Evolutionary conservation across 495 filamentous ascomycete genomes (phyloP).

Genomic region (Symbiotaphrina buchneri): DNA sequence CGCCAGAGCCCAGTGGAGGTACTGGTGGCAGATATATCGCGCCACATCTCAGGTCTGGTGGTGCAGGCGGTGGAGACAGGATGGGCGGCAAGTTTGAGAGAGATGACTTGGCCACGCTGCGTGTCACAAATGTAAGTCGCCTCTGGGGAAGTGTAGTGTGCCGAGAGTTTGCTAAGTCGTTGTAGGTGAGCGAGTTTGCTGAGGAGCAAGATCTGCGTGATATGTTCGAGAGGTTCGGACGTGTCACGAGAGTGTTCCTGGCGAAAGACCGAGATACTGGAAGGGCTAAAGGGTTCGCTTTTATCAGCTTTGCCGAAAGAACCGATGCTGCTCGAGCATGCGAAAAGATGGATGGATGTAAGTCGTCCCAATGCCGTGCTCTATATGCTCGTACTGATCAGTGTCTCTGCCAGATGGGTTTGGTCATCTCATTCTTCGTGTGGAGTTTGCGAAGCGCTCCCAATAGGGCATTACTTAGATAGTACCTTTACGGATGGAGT

Average conservation of each 20-base stretch:
- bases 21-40: slow-evolving; percentile 63
- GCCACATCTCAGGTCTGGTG: slow-evolving; percentile 68
- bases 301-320: slow-evolving; percentile 86
- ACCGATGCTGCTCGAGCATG: slow-evolving; percentile 76
- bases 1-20: slow-evolving; percentile 14
- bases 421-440: slow-evolving; percentile 71
- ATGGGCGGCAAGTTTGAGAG: slow-evolving; percentile 92
- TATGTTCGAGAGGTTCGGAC: slow-evolving; percentile 93
- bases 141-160: no score
- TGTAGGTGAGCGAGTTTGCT: slow-evolving; percentile 82
- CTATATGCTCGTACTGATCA: not conserved
- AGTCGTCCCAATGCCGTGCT: slow-evolving; percentile 12
- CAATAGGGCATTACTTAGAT: slow-evolving; percentile 2
- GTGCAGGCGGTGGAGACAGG: slow-evolving; percentile 44
- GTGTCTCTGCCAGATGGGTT: slow-evolving; percentile 36
- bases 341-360: slow-evolving; percentile 93
- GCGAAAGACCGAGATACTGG: slow-evolving; percentile 93
- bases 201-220: slow-evolving; percentile 86
- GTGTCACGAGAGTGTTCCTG: slow-evolving; percentile 89
- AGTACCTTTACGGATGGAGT: no score
- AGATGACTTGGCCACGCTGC: slow-evolving; percentile 85
- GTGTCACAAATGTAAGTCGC: slow-evolving; percentile 81
- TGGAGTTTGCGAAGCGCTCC: slow-evolving; percentile 61
- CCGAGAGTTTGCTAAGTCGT: slow-evolving; percentile 1
- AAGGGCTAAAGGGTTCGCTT: slow-evolving; percentile 90